Evolutionary conservation across 2,329 filamentous ascomycete genomes (phyloP).

Genomic region (Septoria linicola): DNA sequence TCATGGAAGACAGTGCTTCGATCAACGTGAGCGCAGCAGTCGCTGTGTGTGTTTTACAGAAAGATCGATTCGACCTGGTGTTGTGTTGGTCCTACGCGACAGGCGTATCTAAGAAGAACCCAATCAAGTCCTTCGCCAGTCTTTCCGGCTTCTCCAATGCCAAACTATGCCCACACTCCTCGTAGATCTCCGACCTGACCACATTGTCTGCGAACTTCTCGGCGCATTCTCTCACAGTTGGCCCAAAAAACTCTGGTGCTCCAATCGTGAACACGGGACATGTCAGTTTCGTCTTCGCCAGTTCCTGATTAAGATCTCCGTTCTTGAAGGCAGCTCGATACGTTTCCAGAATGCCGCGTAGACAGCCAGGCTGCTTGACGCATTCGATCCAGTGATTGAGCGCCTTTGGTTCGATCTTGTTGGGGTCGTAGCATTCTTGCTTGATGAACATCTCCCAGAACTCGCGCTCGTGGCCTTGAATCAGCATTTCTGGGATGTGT

Average conservation of each 20-base stretch:
- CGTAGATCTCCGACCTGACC: conserved; percentile 36
- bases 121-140: conserved; percentile 31
- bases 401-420: conserved; percentile 37
- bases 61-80: too few species aligned
- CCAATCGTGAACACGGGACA: conserved; percentile 39
- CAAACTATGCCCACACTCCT: conserved; percentile 39
- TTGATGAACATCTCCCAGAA: conserved; percentile 45
- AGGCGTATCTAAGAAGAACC: conserved; percentile 27
- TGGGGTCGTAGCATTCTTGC: conserved; percentile 43
- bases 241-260: conserved; percentile 40
- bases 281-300: conserved; percentile 34
- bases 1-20: too few species aligned
- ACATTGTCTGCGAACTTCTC: conserved; percentile 35
- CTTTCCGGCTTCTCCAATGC: conserved; percentile 39
- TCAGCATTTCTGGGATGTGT: conserved; percentile 43
- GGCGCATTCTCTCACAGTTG: conserved; percentile 36
- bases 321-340: conserved; percentile 39
- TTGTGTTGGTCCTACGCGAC: too few species aligned
- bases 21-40: too few species aligned
- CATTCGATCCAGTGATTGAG: conserved; percentile 38
- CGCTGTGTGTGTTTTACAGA: too few species aligned
- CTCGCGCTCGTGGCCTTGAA: conserved; percentile 40
- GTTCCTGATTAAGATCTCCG: conserved; percentile 33
- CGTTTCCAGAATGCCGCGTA: conserved; percentile 40
- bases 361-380: conserved; percentile 35